A percentile compares a stretch with the other conserved stretches of the same genome.
Conservation (phyloP, 2,329 filamentous ascomycete genomes). For the Fusarium napiforme region DNA sequence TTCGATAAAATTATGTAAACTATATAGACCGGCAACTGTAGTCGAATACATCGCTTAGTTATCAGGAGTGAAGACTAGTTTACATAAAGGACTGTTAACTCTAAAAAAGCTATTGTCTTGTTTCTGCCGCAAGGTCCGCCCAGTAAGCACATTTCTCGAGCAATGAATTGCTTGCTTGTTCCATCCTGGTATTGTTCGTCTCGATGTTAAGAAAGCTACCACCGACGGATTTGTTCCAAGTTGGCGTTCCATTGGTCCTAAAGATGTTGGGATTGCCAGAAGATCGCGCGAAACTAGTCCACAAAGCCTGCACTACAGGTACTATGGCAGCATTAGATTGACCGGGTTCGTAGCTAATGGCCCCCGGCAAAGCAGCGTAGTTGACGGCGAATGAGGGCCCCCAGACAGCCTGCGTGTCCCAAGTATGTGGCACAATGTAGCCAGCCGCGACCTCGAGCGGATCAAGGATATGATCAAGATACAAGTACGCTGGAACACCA, state of each 20-base stretch:
- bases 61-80: background rate
- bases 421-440: background rate
- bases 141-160: background rate
- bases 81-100: no score
- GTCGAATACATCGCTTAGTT: rapidly evolving
- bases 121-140: background rate
- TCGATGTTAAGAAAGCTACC: background rate
- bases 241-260: background rate
- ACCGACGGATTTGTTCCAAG: background rate
- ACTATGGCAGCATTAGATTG: background rate
- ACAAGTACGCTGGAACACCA: background rate
- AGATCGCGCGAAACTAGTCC: background rate
- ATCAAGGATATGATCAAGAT: background rate
- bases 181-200: background rate
- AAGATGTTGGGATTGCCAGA: background rate
- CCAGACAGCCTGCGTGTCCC: background rate
- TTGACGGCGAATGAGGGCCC: background rate
- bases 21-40: background rate
- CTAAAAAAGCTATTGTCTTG: background rate
- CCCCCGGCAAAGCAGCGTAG: background rate
- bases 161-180: background rate
- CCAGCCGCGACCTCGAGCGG: background rate
- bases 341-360: background rate
- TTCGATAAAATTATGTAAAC: background rate
- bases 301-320: background rate